Percentiles rank a stretch among this genome's conserved stretches.
Evolutionary conservation across 78 protist species (phyloP).

Genomic region (Planoprotostelium fungivorum): DNA sequence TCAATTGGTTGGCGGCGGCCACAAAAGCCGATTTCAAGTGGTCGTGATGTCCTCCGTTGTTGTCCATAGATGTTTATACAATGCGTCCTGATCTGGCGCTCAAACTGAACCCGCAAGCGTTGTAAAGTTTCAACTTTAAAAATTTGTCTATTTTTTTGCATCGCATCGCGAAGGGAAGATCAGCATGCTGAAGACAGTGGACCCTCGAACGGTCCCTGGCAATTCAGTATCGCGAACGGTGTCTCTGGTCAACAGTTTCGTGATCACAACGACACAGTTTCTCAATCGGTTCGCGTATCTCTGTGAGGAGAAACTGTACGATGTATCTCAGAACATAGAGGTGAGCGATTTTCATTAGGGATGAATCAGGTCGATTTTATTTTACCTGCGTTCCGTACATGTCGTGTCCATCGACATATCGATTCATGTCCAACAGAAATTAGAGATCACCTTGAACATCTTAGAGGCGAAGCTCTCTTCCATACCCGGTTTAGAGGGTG

Average conservation of each 20-base stretch:
- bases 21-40: neutral
- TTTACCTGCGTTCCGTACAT: too few species aligned
- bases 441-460: slow-evolving; percentile 52
- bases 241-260: slow-evolving; percentile 45
- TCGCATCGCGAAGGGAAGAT: too few species aligned
- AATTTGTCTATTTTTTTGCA: neutral
- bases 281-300: slow-evolving; percentile 45
- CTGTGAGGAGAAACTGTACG: slow-evolving; percentile 45
- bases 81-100: neutral
- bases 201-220: neutral
- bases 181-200: neutral
- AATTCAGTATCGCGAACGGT: slow-evolving; percentile 7
- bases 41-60: neutral
- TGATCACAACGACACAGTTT: slow-evolving; percentile 62
- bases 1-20: neutral
- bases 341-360: neutral
- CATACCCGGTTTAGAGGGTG: slow-evolving; percentile 43
- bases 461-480: slow-evolving; percentile 51
- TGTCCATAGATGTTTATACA: neutral
- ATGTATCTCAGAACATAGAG: slow-evolving; percentile 7
- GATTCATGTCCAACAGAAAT: slow-evolving; percentile 14
- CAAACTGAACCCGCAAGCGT: too few species aligned
- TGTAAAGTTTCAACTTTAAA: neutral
- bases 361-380: neutral
- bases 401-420: too few species aligned